Evolutionary conservation across 2,329 filamentous ascomycete species (phyloP).

Genomic region (Trichoderma simmonsii): DNA sequence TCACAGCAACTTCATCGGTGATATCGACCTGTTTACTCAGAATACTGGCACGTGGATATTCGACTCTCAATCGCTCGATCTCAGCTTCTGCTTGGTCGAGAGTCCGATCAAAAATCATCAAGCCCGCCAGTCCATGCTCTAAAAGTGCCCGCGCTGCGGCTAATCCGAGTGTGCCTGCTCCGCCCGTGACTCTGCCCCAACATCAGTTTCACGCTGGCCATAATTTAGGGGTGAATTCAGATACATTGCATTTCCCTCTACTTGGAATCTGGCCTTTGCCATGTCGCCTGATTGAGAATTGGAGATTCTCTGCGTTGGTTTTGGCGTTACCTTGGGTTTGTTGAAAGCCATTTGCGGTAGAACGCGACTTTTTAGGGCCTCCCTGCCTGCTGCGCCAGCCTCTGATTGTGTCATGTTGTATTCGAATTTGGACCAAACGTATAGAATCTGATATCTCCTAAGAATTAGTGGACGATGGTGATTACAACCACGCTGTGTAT

Average conservation of each 20-base stretch:
- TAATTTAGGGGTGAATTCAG: background rate
- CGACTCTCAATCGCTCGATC: background rate
- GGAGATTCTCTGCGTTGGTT: background rate
- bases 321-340: background rate
- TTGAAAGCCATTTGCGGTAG: background rate
- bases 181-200: background rate
- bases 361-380: background rate
- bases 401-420: background rate
- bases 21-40: background rate
- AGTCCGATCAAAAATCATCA: slow-evolving; percentile 60
- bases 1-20: background rate
- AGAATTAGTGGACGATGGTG: background rate
- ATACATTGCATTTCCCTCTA: background rate
- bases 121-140: slow-evolving; percentile 60
- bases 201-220: background rate
- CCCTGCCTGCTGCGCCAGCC: background rate
- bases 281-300: background rate
- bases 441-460: background rate
- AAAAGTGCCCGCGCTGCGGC: slow-evolving; percentile 64
- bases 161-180: slow-evolving; percentile 19
- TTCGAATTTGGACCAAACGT: background rate
- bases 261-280: background rate
- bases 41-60: background rate
- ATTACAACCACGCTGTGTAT: background rate
- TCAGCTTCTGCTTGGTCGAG: slow-evolving; percentile 31